Base-by-base conservation (phyloP, 257 asterid genomes). In the Solanum rostratum region DNA sequence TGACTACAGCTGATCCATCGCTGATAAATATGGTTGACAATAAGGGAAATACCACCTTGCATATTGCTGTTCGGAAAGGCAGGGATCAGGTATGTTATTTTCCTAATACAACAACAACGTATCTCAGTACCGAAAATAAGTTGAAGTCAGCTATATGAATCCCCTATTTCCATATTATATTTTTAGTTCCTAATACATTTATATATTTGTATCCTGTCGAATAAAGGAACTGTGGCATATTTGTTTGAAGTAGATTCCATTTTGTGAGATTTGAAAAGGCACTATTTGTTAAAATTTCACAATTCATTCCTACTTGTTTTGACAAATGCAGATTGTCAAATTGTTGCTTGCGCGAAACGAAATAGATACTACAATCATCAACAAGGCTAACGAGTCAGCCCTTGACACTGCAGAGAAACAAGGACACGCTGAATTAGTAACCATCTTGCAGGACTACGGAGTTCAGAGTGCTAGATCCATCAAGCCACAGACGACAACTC, bases 21-120 rank as follows among this genome's bases (percentile, higher is more conserved):
- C 83, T 81, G 60, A 29, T 90, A 60, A 90, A 90, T 20, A 85
- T 89, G 84, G 91, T 89, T 46, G 93, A 90, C 52, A 87, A 83
- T 4, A 90, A 89, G 85, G 93, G 90, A 62, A 90, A 90, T 76
- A 85, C 90, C 1, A 70, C 90, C 6, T 84, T 90, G 88, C 93
- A 89, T 43, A 89, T 86, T n/a, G 88, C 93, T 76, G 59, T 90
- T 45, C 78, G 91, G 33, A 90, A 90, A 84, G 88, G 91, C 65
- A 85, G 89, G 46, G 79, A 84, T 55, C 88, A 86, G 91, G 92
- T 90, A 69, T 8, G 19, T 19, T 49, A 0, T 18, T 24, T 14
- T 76, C 19, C 41, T 7, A 22, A 14, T 46, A 73, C 6, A 15
- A 73, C 22, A 74, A 74, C 41, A 4, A 18, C 33, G 46, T 43